Evolutionary conservation across 2,329 filamentous ascomycete genomes (phyloP).

Genomic region (Colletotrichum liriopes): DNA sequence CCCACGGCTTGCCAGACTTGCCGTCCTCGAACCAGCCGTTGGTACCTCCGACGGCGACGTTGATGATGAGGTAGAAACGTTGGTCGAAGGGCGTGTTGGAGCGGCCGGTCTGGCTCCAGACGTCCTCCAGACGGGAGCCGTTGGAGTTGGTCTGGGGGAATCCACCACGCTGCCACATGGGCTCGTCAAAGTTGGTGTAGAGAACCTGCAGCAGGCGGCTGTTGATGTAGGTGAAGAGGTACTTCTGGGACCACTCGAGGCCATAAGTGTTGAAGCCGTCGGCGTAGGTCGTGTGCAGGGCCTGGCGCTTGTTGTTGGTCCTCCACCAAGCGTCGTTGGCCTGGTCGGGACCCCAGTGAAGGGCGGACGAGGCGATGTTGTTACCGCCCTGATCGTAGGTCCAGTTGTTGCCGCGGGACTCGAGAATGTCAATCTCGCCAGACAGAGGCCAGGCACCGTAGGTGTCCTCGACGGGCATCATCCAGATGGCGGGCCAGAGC

Average conservation of each 20-base stretch:
- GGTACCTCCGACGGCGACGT: slow-evolving; percentile 82
- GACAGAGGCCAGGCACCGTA: slow-evolving; percentile 86
- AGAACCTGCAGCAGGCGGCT: slow-evolving; percentile 84
- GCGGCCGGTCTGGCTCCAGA: slow-evolving; percentile 75
- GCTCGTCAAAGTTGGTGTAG: slow-evolving; percentile 81
- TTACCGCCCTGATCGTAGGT: slow-evolving; percentile 84
- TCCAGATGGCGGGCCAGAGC: slow-evolving; percentile 95
- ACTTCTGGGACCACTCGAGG: slow-evolving; percentile 90
- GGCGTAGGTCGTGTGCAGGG: slow-evolving; percentile 82
- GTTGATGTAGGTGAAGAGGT: slow-evolving; percentile 90
- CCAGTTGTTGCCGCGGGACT: slow-evolving; percentile 87
- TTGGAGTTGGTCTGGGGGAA: slow-evolving; percentile 78
- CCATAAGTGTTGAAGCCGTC: slow-evolving; percentile 82
- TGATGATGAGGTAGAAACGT: slow-evolving; percentile 82
- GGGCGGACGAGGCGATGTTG: slow-evolving; percentile 83
- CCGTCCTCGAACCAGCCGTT: slow-evolving; percentile 90
- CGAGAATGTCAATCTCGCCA: slow-evolving; percentile 88
- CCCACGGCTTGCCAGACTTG: slow-evolving; percentile 82
- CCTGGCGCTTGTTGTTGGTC: slow-evolving; percentile 83
- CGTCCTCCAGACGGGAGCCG: slow-evolving; percentile 74
- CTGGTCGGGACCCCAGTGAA: slow-evolving; percentile 85
- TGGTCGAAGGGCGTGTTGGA: slow-evolving; percentile 82
- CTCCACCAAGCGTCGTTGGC: slow-evolving; percentile 86
- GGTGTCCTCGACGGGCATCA: slow-evolving; percentile 80
- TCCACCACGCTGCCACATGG: slow-evolving; percentile 78